Percentiles rank a stretch among this genome's conserved stretches.
Conservation (phyloP, 805 yeast species). For the Helenozyma rhizophorensis region DNA sequence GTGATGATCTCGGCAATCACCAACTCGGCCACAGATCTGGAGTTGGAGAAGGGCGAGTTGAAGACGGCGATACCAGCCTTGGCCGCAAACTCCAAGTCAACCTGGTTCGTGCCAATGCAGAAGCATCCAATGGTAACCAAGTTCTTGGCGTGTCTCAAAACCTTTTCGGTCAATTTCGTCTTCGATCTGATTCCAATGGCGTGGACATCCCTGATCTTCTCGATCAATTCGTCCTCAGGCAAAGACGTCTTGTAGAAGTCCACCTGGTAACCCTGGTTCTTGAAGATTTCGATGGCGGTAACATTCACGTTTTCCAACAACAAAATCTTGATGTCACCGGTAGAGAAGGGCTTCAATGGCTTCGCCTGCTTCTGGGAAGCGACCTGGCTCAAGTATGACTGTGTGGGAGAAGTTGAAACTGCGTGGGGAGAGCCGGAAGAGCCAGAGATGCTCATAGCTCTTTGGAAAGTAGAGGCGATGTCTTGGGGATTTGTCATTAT, state of each 20-base stretch:
- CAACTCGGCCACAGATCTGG: constrained; percentile 96
- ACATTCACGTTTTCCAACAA: constrained; percentile 89
- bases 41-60: constrained; percentile 97
- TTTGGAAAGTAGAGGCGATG: constrained; percentile 56
- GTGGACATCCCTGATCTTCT: constrained; percentile 88
- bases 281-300: constrained; percentile 85
- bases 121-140: constrained; percentile 92
- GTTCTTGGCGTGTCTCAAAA: constrained; percentile 82
- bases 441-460: constrained; percentile 45
- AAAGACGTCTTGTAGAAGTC: constrained; percentile 87
- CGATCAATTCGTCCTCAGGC: constrained; percentile 90
- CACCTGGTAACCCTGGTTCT: constrained; percentile 92
- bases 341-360: constrained; percentile 87
- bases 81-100: constrained; percentile 88
- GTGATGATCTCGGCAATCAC: constrained; percentile 93
- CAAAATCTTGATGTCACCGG: constrained; percentile 91
- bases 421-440: constrained; percentile 48
- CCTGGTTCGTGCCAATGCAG: constrained; percentile 99
- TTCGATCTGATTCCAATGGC: constrained; percentile 98
- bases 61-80: constrained; percentile 91
- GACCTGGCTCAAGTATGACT: constrained; percentile 60
- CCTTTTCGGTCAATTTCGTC: constrained; percentile 78
- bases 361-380: constrained; percentile 51
- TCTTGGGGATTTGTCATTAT: constrained; percentile 71
- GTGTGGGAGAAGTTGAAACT: constrained; percentile 82